phyloP scores from a whole-genome alignment of 2,329 filamentous ascomycete species.

The Microdochium nivale region DNA sequence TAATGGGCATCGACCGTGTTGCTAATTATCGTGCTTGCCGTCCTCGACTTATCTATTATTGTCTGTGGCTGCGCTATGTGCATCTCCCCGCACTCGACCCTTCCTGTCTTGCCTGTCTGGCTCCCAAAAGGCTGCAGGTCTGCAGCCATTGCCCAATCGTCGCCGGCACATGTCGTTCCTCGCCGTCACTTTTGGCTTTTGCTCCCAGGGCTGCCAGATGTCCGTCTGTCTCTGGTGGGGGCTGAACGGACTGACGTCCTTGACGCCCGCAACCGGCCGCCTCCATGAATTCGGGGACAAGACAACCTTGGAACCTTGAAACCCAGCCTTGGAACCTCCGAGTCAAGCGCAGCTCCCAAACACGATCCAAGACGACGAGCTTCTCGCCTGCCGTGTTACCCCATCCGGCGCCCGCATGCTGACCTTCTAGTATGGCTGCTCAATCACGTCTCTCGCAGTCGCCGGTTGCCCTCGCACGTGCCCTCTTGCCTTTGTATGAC shows the following conservation, averaged over 20 bases:
- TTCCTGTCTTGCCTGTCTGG: too few relatives aligned
- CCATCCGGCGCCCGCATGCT: neutral
- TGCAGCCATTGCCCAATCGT: neutral
- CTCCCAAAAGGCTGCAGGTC: too few relatives aligned
- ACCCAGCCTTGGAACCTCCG: neutral
- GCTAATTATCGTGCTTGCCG: constrained; percentile 1
- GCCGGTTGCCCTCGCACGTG: neutral
- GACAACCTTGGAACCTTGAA: neutral
- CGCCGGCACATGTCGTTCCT: neutral
- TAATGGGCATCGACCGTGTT: neutral
- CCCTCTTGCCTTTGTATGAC: neutral
- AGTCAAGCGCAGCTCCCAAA: neutral
- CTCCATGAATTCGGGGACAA: neutral
- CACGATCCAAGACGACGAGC: neutral
- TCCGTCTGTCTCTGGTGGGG: neutral
- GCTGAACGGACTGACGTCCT: neutral
- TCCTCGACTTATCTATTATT: too few relatives aligned
- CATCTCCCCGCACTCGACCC: neutral
- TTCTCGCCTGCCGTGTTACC: neutral
- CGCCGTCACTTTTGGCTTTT: neutral
- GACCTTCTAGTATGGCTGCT: neutral
- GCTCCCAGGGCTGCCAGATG: too few relatives aligned
- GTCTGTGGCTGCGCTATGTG: neutral
- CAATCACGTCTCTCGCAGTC: neutral
- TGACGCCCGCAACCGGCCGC: neutral